Evolutionary conservation across 1,139 yeast species (phyloP), one percentile per base, ranked within the genome.

Genomic region (Candida labiduridarum): DNA sequence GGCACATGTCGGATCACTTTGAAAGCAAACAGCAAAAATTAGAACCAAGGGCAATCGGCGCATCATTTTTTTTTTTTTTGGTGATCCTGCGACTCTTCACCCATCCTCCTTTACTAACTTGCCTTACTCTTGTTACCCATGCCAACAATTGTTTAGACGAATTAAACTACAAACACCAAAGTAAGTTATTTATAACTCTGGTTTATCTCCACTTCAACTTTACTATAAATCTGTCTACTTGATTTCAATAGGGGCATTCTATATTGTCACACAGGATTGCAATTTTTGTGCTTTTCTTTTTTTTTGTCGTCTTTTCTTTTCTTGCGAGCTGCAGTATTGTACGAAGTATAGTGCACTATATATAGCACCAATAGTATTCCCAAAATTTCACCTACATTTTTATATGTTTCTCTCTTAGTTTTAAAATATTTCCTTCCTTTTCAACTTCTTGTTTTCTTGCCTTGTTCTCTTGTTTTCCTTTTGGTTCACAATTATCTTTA

Each of bases 311-410:
- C n/a, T 35, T 18, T 16, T 18, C 16, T 5, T 16, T 35, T 35
- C 16, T 35, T 35, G 39, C 16, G 39, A 2, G 25, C 25, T 15
- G 39, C 39, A 35, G 15, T 16, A 14, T 18, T 10, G 39, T 35
- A 35, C 39, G 18, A 35, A 35, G 25, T 35, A 35, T 35, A 12
- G 12, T 18, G 16, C 39, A 35, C 39, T 19, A 38, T 38, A 38
- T 38, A 38, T 38, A 38, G 41, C 19, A 19, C 29, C 41, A 38
- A 38, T 19, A 16, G 30, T 38, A 38, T 35, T 35, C 39, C 39
- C 39, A 35, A 35, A 34, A 34, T 34, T 35, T 35, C 39, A 35
- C 7, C n/a, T 16, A 15, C 39, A n/a, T 15, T 35, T 18, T 15
- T 15, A 33, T 3, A 8, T 33, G 9, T 8, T 9, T 33, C 36